Conservation (phyloP, 495 filamentous ascomycete genomes). For the Hamigera avellanea region DNA sequence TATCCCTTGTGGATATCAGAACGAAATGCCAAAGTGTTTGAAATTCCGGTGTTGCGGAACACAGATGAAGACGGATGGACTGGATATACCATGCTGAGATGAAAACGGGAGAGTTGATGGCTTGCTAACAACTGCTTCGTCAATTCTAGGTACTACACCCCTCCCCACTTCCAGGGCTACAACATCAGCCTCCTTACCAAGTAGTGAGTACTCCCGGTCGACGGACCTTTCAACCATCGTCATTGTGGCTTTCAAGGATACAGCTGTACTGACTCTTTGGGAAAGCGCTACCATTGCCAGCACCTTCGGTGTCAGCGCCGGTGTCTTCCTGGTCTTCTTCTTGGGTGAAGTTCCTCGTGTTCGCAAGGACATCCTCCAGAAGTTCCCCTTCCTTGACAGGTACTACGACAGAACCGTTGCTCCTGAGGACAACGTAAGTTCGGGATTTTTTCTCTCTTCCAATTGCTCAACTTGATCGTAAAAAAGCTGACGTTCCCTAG, state of each 20-base stretch:
- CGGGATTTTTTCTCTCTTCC: background rate
- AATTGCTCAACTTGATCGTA: no score
- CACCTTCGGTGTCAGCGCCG: constrained; percentile 49
- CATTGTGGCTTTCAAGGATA: background rate
- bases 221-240: background rate
- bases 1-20: no score
- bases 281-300: constrained; percentile 41
- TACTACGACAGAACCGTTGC: constrained; percentile 48
- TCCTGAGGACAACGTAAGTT: constrained; percentile 53
- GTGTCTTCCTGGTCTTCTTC: constrained; percentile 57
- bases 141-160: constrained; percentile 37
- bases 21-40: no score
- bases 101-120: no score
- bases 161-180: constrained; percentile 39
- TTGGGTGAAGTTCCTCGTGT: constrained; percentile 60
- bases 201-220: constrained; percentile 31
- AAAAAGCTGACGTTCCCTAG: constrained; percentile 18
- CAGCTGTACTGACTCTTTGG: constrained; percentile 3
- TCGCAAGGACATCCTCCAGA: constrained; percentile 51
- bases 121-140: constrained; percentile 4
- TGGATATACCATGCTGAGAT: no score
- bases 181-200: constrained; percentile 29
- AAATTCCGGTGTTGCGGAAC: no score
- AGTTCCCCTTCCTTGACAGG: constrained; percentile 47
- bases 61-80: no score